phyloP scores from a whole-genome alignment of 768 basidiomycete species.

The Cystofilobasidium capitatum region DNA sequence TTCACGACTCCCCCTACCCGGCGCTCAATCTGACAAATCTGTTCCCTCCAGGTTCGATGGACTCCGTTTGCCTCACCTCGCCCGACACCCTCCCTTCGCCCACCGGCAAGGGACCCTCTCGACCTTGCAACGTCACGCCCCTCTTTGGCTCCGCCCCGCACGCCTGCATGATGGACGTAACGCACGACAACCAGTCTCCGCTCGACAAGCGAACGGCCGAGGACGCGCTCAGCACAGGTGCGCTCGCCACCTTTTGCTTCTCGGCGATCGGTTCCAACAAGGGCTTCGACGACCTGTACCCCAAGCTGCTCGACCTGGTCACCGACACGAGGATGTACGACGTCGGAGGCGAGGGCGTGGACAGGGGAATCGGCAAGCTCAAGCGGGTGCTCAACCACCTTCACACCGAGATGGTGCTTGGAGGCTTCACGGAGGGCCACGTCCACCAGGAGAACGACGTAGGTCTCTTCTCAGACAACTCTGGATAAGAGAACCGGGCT shows the following conservation, averaged over 20 bases:
- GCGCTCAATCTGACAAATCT: conserved; percentile 5
- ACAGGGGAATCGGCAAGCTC: conserved; percentile 42
- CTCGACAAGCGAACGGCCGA: conserved; percentile 83
- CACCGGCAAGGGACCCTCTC: conserved; percentile 67
- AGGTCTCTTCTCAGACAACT: conserved; percentile 38
- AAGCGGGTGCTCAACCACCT: conserved; percentile 70
- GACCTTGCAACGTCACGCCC: conserved; percentile 63
- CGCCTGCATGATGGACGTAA: conserved; percentile 86
- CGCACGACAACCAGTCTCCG: conserved; percentile 94
- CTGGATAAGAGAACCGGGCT: not conserved
- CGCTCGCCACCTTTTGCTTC: conserved; percentile 80
- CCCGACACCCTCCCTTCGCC: conserved; percentile 69
- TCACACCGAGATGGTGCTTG: conserved; percentile 85
- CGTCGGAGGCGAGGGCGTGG: conserved; percentile 44
- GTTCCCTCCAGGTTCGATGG: conserved; percentile 68
- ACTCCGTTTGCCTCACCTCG: conserved; percentile 68
- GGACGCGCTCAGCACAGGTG: conserved; percentile 87
- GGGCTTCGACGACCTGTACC: conserved; percentile 95
- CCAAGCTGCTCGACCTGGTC: conserved; percentile 84
- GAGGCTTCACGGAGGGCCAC: conserved; percentile 79
- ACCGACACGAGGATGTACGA: conserved; percentile 72
- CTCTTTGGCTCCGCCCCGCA: conserved; percentile 82
- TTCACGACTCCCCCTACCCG: not conserved
- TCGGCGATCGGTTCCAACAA: conserved; percentile 88
- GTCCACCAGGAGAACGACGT: conserved; percentile 95